Evolutionary conservation across 495 filamentous ascomycete genomes (phyloP), one percentile per base, ranked within the genome.

Genomic region (Extremus antarcticus): DNA sequence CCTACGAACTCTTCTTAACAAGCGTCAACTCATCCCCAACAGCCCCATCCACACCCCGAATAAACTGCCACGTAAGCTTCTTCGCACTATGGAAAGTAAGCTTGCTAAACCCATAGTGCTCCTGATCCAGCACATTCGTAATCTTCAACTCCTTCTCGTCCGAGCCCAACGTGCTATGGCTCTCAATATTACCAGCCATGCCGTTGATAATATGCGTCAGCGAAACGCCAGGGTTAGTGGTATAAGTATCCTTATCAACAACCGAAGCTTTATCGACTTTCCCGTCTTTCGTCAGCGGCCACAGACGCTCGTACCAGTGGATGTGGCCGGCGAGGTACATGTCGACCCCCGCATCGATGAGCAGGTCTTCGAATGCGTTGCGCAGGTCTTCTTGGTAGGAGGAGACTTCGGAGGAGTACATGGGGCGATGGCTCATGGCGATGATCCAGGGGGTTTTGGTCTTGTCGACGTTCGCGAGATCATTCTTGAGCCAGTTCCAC

Each of bases 321-420:
- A 78, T 77, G 61, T 84, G 81, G 3, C 81, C 81, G 62, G 80
- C 77, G 10, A 82, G 73, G 39, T 70, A 80, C 7, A 82, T 64
- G 58, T 84, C 81, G 22, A 84, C 80, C 9, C 79, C 79, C 58
- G 81, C 78, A 43, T 72, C 67, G 47, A 73, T 46, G 65, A 72
- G 59, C 60, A 71, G 47, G 11, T 24, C 43, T 21, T 62, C 38
- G 39, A 83, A 61, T 7, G 71, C 67, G 63, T 83, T 78, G 48
- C 59, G 55, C 13, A 65, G 21, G 45, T 62, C 50, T 16, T 49
- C 24, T 50, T 63, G 56, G 45, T 65, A 63, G 23, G 39, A 43
- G 4, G 60, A 57, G 2, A 60, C 57, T 19, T 63, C 41, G 13
- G 60, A 60, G 70, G 53, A 75, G 66, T 83, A 84, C 79, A 80